phyloP scores from a whole-genome alignment of 129 eudicot species.

The Rutidosis leptorrhynchoides region DNA sequence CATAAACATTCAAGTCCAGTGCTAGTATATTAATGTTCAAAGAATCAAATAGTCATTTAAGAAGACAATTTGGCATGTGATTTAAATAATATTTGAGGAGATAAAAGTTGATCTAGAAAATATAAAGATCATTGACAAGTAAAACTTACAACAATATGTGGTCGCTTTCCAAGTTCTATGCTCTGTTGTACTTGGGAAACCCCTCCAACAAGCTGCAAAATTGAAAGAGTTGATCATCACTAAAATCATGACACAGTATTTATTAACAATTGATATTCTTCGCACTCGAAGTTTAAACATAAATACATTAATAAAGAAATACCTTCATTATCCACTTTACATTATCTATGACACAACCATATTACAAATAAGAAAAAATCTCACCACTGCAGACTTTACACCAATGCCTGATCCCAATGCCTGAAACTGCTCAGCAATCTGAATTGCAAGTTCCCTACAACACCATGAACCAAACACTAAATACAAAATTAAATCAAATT shows the following conservation, averaged over 20 bases:
- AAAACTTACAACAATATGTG: background rate
- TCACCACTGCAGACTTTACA: slow-evolving; percentile 78
- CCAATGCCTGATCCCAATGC: slow-evolving; percentile 79
- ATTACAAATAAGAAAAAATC: too few relatives aligned
- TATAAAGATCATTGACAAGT: slow-evolving; percentile 2
- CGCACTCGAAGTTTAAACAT: background rate
- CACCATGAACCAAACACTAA: background rate
- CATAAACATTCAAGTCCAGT: background rate
- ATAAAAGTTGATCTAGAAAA: background rate
- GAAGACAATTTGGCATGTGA: too few relatives aligned
- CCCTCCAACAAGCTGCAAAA: too few relatives aligned
- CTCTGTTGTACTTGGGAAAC: too few relatives aligned
- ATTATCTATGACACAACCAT: too few relatives aligned
- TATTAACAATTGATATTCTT: too few relatives aligned
- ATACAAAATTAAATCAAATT: background rate
- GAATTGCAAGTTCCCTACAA: slow-evolving; percentile 80
- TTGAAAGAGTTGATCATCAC: background rate
- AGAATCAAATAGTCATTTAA: background rate
- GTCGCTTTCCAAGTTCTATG: too few relatives aligned
- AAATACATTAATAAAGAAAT: too few relatives aligned
- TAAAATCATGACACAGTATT: too few relatives aligned
- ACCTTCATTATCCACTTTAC: too few relatives aligned
- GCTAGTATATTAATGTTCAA: background rate
- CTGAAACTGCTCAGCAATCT: slow-evolving; percentile 85
- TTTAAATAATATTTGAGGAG: background rate